Evolutionary conservation across 768 basidiomycete species (phyloP).

Genomic region (Hypholoma fasciculare): DNA sequence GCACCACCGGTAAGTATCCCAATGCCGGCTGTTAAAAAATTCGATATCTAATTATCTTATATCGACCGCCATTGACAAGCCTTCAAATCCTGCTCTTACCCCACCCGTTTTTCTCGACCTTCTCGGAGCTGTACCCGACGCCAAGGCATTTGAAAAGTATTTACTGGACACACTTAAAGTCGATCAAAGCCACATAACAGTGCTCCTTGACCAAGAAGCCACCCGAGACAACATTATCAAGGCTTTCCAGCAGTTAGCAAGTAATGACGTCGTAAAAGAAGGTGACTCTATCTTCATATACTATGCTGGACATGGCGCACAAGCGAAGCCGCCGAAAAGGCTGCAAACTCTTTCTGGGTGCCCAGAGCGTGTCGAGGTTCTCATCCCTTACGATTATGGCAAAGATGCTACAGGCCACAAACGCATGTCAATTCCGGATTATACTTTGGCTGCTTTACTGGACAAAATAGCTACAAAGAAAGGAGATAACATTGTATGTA

Average conservation of each 20-base stretch:
- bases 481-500: slow-evolving; percentile 19
- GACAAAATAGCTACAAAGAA: slow-evolving; percentile 5
- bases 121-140: slow-evolving; percentile 6
- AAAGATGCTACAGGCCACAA: not conserved
- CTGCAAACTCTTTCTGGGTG: not conserved
- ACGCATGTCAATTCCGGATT: slow-evolving; percentile 8
- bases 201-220: slow-evolving; percentile 1
- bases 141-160: not conserved
- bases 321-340: not conserved
- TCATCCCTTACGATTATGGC: slow-evolving; percentile 6
- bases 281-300: slow-evolving; percentile 10
- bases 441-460: slow-evolving; percentile 11
- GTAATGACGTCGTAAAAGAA: not conserved
- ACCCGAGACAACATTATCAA: slow-evolving; percentile 4
- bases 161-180: not conserved
- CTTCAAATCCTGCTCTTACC: too few species aligned
- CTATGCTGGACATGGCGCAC: slow-evolving; percentile 12
- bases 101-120: not conserved
- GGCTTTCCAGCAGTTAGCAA: slow-evolving; percentile 2
- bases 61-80: too few species aligned
- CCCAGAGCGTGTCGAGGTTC: not conserved
- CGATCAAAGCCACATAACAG: not conserved
- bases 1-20: not conserved
- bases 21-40: too few species aligned
- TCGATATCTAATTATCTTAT: too few species aligned